Evolutionary conservation across 2,329 filamentous ascomycete species (phyloP).

Genomic region (Fusarium scirpi): DNA sequence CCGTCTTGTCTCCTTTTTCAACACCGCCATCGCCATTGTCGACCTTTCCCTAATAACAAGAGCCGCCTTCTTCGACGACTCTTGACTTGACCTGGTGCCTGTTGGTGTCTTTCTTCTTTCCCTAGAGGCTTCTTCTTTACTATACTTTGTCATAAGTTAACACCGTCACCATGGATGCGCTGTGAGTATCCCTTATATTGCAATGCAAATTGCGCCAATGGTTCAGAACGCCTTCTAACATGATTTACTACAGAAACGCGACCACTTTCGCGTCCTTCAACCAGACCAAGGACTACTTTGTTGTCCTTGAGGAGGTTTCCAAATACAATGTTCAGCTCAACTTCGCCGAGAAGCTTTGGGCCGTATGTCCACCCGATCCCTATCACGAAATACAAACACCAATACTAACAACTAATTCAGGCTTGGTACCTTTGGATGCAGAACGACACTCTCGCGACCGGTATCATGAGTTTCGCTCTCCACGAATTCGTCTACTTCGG

Average conservation of each 20-base stretch:
- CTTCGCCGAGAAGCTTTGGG: constrained; percentile 89
- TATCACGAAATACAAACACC: constrained; percentile 15
- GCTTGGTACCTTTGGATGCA: constrained; percentile 98
- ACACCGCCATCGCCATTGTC: constrained; percentile 42
- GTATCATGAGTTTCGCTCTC: constrained; percentile 96
- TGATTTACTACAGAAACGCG: constrained; percentile 58
- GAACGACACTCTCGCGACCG: constrained; percentile 95
- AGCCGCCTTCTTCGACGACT: constrained; percentile 40
- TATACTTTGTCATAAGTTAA: constrained; percentile 18
- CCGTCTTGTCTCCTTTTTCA: constrained; percentile 41
- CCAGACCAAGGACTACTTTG: constrained; percentile 64
- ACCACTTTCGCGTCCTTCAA: constrained; percentile 64
- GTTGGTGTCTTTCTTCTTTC: constrained; percentile 30
- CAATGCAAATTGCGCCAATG: constrained; percentile 22
- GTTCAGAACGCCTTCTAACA: constrained; percentile 34
- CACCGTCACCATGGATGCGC: constrained; percentile 41
- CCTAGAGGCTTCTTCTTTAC: constrained; percentile 11
- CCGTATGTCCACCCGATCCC: constrained; percentile 62
- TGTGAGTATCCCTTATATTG: constrained; percentile 44
- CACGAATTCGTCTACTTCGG: constrained; percentile 97
- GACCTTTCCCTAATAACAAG: constrained; percentile 29
- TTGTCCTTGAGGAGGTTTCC: constrained; percentile 71
- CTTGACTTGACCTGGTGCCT: constrained; percentile 38
- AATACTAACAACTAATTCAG: constrained; percentile 50
- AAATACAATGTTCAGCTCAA: constrained; percentile 89